These are phyloP conservation scores for Suhomyces panamericanus DNA, from an alignment of 1,139 yeast species.

Conservation along the genomic window DNA sequence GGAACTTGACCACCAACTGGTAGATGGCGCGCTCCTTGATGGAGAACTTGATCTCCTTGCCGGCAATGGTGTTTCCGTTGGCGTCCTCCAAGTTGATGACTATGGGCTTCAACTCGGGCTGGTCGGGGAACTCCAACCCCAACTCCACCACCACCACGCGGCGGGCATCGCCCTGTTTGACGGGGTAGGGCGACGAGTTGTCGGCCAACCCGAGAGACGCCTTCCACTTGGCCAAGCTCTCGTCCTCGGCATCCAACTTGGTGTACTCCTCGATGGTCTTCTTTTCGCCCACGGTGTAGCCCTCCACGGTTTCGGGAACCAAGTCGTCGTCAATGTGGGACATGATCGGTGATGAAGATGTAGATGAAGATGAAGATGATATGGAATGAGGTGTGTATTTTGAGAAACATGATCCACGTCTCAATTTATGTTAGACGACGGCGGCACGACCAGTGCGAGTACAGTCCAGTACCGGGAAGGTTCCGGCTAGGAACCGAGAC, in stretches of 20 bases:
- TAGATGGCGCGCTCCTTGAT: constrained; percentile 80
- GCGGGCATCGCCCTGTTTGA: constrained; percentile 68
- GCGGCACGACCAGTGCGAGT: constrained; percentile 5
- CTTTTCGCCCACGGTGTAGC: constrained; percentile 79
- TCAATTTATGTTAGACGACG: constrained; percentile 4
- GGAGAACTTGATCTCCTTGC: constrained; percentile 59
- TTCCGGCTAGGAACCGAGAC: not conserved
- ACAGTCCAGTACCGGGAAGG: not conserved
- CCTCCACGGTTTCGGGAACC: constrained; percentile 61
- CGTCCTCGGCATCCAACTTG: constrained; percentile 85
- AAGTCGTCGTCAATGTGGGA: constrained; percentile 53
- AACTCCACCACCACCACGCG: constrained; percentile 79
- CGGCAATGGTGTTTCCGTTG: constrained; percentile 48
- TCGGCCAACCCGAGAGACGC: constrained; percentile 75
- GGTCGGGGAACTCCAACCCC: constrained; percentile 62
- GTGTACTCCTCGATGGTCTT: constrained; percentile 85
- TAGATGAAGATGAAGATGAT: no score
- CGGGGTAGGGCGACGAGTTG: constrained; percentile 58
- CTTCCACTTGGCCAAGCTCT: constrained; percentile 90
- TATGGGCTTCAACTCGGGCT: constrained; percentile 59
- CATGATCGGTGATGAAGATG: constrained; percentile 15
- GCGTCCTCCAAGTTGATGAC: constrained; percentile 63
- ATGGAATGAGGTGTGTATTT: no score
- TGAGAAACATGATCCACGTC: constrained; percentile 4
- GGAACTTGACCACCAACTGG: constrained; percentile 71